phyloP scores from a whole-genome alignment of 306 rosid genomes.

The Castanea mollissima region DNA sequence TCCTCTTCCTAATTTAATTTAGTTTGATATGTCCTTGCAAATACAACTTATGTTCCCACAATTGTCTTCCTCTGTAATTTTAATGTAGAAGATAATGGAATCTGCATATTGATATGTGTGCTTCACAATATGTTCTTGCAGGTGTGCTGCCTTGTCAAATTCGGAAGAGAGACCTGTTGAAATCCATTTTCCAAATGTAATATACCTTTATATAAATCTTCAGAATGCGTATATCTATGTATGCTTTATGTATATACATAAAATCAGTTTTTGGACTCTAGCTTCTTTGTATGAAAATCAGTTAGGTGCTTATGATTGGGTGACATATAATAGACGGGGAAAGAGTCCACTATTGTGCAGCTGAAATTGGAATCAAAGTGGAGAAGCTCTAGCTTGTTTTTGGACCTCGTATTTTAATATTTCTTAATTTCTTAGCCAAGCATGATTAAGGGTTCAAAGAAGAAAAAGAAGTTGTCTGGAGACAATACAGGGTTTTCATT shows the following conservation, averaged over 20 bases:
- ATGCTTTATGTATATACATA: conserved; percentile 28
- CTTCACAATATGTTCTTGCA: conserved; percentile 14
- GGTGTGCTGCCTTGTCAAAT: conserved; percentile 25
- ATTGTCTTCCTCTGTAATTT: not conserved
- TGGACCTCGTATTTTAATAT: not conserved
- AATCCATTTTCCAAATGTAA: conserved; percentile 11
- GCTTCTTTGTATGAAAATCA: not conserved
- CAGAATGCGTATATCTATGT: conserved; percentile 13
- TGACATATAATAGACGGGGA: not conserved
- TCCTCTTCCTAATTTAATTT: not conserved
- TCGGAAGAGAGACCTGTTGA: not conserved
- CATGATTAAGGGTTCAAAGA: not conserved
- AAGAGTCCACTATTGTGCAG: not conserved
- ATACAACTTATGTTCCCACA: not conserved
- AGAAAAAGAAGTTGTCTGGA: not conserved
- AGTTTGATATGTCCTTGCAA: not conserved
- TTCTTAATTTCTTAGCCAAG: not conserved
- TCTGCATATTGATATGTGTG: not conserved
- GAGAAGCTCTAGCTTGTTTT: not conserved
- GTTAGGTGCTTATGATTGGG: not conserved
- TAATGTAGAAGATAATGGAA: not conserved
- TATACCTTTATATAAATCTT: not conserved
- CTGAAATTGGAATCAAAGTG: not conserved
- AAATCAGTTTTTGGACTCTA: conserved; percentile 25
- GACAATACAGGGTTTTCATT: not conserved